Evolutionary conservation across 148 eudicot species (phyloP).

Genomic region (Gaultheria prostrata): DNA sequence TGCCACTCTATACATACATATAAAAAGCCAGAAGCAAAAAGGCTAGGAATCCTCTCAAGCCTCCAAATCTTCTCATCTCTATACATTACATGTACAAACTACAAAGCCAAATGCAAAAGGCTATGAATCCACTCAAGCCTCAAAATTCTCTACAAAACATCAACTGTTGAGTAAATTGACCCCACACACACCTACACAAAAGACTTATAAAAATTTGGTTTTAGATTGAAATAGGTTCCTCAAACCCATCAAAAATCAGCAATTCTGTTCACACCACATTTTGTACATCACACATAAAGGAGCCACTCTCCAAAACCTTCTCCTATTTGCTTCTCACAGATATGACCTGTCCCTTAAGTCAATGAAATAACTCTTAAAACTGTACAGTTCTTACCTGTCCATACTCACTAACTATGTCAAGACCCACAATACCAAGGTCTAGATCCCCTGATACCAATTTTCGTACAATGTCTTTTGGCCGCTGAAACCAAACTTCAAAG

Average conservation of each 20-base stretch:
- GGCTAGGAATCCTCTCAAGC: neutral
- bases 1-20: neutral
- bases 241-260: neutral
- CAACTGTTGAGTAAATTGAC: neutral
- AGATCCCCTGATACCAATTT: constrained; percentile 94
- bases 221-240: neutral
- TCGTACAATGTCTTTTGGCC: constrained; percentile 85
- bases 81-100: neutral
- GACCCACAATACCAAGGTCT: constrained; percentile 94
- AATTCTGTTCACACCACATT: neutral
- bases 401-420: constrained; percentile 74
- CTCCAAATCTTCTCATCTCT: neutral
- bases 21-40: neutral
- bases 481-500: constrained; percentile 95
- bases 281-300: neutral
- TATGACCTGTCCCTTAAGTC: neutral
- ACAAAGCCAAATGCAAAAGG: neutral
- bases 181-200: neutral
- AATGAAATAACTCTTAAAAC: neutral
- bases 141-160: neutral
- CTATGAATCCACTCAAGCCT: neutral
- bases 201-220: neutral
- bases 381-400: constrained; percentile 59
- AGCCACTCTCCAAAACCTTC: neutral
- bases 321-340: constrained; percentile 6